phyloP scores from a whole-genome alignment of 148 eudicot genomes.

The Camellia granthamiana region DNA sequence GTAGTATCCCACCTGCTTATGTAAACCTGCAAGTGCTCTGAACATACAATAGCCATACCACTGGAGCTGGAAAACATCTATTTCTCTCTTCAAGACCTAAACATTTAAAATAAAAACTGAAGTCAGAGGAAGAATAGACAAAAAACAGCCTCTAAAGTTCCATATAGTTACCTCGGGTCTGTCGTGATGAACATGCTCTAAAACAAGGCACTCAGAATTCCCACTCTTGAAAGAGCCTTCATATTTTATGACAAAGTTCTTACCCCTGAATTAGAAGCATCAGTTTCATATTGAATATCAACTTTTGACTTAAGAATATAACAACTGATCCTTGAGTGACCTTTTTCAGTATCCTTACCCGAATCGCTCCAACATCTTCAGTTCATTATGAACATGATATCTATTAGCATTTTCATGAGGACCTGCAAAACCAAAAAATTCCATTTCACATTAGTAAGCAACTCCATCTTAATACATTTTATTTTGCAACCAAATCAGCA shows the following conservation, averaged over 20 bases:
- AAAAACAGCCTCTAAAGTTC: background rate
- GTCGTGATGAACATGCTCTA: slow-evolving; percentile 90
- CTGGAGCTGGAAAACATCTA: slow-evolving; percentile 59
- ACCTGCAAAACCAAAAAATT: slow-evolving; percentile 49
- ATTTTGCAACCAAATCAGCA: background rate
- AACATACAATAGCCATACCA: slow-evolving; percentile 95
- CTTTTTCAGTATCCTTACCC: slow-evolving; percentile 49
- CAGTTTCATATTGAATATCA: slow-evolving; percentile 7
- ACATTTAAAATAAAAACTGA: slow-evolving; percentile 10
- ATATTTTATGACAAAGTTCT: slow-evolving; percentile 69
- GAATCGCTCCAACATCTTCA: slow-evolving; percentile 86
- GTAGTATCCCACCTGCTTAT: slow-evolving; percentile 60
- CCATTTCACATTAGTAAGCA: background rate
- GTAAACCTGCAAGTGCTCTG: slow-evolving; percentile 84
- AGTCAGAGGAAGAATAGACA: background rate
- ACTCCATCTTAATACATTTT: background rate
- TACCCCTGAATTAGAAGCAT: slow-evolving; percentile 56
- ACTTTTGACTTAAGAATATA: slow-evolving; percentile 7
- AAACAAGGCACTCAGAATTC: slow-evolving; percentile 75
- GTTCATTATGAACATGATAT: slow-evolving; percentile 74
- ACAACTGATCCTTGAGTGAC: background rate
- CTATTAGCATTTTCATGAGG: slow-evolving; percentile 84
- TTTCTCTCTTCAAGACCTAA: slow-evolving; percentile 74
- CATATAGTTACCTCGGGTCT: slow-evolving; percentile 70
- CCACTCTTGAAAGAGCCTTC: slow-evolving; percentile 54